Evolutionary conservation across 1,284 basidiomycete genomes (phyloP).

Genomic region (Leccinum pachyderme): DNA sequence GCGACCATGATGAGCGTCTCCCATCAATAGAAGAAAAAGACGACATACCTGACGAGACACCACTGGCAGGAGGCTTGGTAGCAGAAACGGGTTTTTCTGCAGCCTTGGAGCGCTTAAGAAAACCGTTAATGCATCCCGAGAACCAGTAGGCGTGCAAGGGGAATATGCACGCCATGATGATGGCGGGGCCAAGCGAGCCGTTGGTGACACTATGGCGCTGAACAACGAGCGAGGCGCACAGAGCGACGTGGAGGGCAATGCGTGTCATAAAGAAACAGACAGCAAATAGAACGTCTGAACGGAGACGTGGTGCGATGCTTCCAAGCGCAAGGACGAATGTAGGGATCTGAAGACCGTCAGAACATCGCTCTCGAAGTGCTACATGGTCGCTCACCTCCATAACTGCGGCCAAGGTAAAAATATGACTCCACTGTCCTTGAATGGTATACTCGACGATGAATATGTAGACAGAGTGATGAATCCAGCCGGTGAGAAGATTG

Average conservation of each 20-base stretch:
- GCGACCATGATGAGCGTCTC: background rate
- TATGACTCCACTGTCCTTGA: conserved; percentile 39
- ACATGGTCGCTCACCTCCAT: conserved; percentile 47
- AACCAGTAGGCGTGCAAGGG: conserved; percentile 58
- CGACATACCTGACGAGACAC: conserved; percentile 7
- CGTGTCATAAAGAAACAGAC: conserved; percentile 52
- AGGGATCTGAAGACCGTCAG: conserved; percentile 42
- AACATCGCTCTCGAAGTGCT: background rate
- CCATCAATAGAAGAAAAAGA: background rate
- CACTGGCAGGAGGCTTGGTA: conserved; percentile 4
- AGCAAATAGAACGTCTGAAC: conserved; percentile 54
- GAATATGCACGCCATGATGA: conserved; percentile 43
- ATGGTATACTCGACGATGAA: conserved; percentile 46
- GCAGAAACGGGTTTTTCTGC: conserved; percentile 2
- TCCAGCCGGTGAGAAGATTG: conserved; percentile 55
- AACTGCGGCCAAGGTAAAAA: conserved; percentile 47
- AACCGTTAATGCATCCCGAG: conserved; percentile 48
- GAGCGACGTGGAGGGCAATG: conserved; percentile 47
- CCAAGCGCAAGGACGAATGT: conserved; percentile 55
- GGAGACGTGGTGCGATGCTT: conserved; percentile 43
- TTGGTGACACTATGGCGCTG: conserved; percentile 30
- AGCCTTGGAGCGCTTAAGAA: conserved; percentile 38
- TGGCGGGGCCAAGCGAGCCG: conserved; percentile 40
- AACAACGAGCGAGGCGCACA: conserved; percentile 38
- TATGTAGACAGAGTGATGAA: conserved; percentile 57